Conservation (phyloP, 805 yeast genomes). For the Metschnikowia henanensis region DNA sequence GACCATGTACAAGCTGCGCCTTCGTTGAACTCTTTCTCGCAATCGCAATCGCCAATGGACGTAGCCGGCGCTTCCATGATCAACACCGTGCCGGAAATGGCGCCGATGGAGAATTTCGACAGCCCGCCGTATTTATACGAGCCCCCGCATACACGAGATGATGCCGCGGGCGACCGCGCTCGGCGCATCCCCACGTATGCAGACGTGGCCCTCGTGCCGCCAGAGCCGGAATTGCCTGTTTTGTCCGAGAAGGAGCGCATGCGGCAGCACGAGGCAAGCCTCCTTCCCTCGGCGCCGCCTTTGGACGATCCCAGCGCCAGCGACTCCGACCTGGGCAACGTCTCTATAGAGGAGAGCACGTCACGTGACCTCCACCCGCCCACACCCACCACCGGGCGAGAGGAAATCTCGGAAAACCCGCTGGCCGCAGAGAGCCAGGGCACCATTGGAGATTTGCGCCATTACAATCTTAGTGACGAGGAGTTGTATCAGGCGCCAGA, state of each 20-base stretch:
- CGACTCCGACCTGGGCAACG: constrained; percentile 7
- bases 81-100: constrained; percentile 11
- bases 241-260: constrained; percentile 60
- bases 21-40: not conserved
- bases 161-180: not conserved
- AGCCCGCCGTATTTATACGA: constrained; percentile 30
- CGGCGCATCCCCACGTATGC: constrained; percentile 26
- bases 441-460: not conserved
- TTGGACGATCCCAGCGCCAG: constrained; percentile 23
- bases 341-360: not conserved
- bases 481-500: constrained; percentile 19
- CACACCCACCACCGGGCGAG: not conserved
- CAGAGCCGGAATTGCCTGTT: constrained; percentile 15
- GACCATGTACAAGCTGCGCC: constrained; percentile 1
- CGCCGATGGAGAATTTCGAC: constrained; percentile 19
- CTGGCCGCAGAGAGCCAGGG: not conserved
- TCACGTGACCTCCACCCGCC: not conserved
- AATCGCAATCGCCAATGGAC: not conserved
- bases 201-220: constrained; percentile 17
- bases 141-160: constrained; percentile 1
- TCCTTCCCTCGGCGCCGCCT: constrained; percentile 59
- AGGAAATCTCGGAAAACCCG: not conserved
- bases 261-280: constrained; percentile 52
- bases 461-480: constrained; percentile 13
- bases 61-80: not conserved